Conservation (phyloP, 441 rosid species). For the Brassica balearica region DNA sequence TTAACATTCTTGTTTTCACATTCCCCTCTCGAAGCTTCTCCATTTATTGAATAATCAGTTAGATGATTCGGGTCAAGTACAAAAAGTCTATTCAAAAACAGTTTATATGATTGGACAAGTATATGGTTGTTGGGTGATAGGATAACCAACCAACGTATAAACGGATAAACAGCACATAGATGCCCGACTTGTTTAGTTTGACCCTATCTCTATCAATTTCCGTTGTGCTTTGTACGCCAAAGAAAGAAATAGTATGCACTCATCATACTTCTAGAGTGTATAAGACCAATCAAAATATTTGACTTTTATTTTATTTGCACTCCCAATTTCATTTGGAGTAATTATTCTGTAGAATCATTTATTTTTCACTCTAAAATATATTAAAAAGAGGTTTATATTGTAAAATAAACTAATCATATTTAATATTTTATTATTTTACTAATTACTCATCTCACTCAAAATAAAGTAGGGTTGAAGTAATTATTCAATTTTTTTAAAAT, state of each 20-base stretch:
- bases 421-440: not conserved
- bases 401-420: not conserved
- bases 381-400: not conserved
- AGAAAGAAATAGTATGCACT: not conserved
- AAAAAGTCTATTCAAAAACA: not conserved
- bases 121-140: slow-evolving; percentile 29
- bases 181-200: slow-evolving; percentile 32
- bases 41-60: not conserved
- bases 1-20: slow-evolving; percentile 17
- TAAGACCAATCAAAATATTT: slow-evolving; percentile 23
- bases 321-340: not conserved
- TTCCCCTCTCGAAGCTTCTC: not conserved
- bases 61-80: slow-evolving; percentile 12
- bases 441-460: not conserved
- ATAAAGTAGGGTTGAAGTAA: not conserved
- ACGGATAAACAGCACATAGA: slow-evolving; percentile 19
- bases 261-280: not conserved
- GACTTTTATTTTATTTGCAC: not conserved
- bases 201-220: slow-evolving; percentile 4
- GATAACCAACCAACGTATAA: slow-evolving; percentile 29
- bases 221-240: slow-evolving; percentile 20
- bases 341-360: not conserved
- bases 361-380: not conserved
- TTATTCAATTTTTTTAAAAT: not conserved
- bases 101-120: slow-evolving; percentile 25